phyloP scores from a whole-genome alignment of 164 flowering plant species.

The Vitis cinerea region DNA sequence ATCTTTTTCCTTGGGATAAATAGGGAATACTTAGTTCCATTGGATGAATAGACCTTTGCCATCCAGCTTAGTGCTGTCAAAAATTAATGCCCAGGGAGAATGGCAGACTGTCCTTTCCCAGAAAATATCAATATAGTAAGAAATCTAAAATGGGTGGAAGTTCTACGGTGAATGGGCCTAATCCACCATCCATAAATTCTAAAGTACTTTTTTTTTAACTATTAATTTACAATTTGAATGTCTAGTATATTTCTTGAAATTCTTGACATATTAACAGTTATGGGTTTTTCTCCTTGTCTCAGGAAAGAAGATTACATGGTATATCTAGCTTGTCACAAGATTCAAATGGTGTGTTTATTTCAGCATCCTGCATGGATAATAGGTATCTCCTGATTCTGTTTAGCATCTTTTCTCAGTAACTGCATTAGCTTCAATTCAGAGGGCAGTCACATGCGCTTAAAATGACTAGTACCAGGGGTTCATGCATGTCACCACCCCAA shows the following conservation, averaged over 20 bases:
- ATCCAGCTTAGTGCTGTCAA: neutral
- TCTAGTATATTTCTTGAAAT: neutral
- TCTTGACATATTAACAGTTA: neutral
- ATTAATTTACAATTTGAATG: neutral
- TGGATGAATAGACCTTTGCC: neutral
- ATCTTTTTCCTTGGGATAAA: neutral
- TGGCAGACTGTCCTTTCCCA: too few species aligned
- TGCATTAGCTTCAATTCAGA: neutral
- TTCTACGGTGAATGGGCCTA: neutral
- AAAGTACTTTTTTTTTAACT: neutral
- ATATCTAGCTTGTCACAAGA: constrained; percentile 88
- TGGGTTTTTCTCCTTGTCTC: constrained; percentile 16
- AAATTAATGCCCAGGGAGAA: too few species aligned
- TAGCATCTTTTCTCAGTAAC: constrained; percentile 1
- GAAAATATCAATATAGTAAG: neutral
- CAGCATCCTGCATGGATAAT: constrained; percentile 94
- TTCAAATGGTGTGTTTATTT: constrained; percentile 69
- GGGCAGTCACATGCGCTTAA: neutral
- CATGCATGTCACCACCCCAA: neutral
- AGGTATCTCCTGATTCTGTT: constrained; percentile 40
- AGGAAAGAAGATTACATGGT: constrained; percentile 76
- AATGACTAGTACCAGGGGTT: neutral
- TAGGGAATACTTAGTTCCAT: neutral
- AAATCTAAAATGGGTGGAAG: too few species aligned
- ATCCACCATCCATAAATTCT: neutral